phyloP scores from a whole-genome alignment of 257 asterid genomes.

The Plectranthus barbatus region DNA sequence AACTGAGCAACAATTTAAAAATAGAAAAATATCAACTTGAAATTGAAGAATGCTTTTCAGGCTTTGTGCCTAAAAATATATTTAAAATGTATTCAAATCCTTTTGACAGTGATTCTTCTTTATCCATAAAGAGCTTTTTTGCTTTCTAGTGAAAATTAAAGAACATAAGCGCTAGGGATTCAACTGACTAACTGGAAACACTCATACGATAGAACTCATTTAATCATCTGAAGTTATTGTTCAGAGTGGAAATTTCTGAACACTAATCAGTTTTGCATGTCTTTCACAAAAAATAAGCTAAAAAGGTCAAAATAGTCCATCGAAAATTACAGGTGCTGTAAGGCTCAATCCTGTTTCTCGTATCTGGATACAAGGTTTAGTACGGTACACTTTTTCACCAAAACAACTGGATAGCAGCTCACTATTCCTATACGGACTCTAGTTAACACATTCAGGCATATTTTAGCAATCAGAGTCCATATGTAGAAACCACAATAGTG shows the following conservation, averaged over 20 bases:
- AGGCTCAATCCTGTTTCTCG: not conserved
- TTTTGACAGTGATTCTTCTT: not conserved
- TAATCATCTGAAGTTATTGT: not conserved
- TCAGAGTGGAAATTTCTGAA: not conserved
- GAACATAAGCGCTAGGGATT: not conserved
- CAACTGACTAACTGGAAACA: not conserved
- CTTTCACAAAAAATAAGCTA: no score
- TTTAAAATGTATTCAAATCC: not conserved
- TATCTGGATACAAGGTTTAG: not conserved
- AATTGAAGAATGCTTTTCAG: not conserved
- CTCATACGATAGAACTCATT: not conserved
- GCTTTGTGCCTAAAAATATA: no score
- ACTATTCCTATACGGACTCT: not conserved
- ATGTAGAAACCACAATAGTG: not conserved
- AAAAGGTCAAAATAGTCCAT: not conserved
- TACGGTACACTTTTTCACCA: constrained; percentile 1
- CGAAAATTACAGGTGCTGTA: not conserved
- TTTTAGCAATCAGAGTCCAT: not conserved
- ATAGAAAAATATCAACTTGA: not conserved
- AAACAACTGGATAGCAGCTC: not conserved
- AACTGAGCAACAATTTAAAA: not conserved
- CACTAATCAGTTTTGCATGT: not conserved
- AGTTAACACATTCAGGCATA: constrained; percentile 6
- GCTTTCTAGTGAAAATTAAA: not conserved
- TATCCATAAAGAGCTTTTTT: not conserved